These are phyloP conservation scores for Vigna radiata DNA, from an alignment of 306 rosid species.

Conservation along the genomic window DNA sequence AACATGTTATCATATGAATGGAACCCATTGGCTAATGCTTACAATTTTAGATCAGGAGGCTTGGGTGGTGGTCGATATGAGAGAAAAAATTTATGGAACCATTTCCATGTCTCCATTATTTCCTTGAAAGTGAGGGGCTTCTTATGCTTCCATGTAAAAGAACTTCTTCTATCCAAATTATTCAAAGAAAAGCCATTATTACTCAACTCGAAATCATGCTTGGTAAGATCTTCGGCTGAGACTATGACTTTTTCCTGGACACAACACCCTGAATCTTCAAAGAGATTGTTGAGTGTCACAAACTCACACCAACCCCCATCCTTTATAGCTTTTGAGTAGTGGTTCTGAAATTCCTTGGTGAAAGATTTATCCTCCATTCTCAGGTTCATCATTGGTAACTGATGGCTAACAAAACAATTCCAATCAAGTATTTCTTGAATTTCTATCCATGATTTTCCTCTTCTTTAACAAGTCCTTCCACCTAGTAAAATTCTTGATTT, in stretches of 20 bases:
- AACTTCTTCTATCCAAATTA: constrained; percentile 62
- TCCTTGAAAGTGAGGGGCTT: constrained; percentile 94
- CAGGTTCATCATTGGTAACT: constrained; percentile 93
- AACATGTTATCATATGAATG: no score
- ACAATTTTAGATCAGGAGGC: no score
- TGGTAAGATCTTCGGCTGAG: constrained; percentile 88
- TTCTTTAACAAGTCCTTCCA: no score
- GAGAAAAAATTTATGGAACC: constrained; percentile 93
- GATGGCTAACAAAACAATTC: constrained; percentile 99
- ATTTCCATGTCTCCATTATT: constrained; percentile 97
- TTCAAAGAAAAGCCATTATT: constrained; percentile 60
- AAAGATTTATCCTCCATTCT: constrained; percentile 93
- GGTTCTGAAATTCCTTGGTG: constrained; percentile 97
- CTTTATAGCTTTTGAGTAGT: constrained; percentile 98
- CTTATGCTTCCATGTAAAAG: constrained; percentile 99
- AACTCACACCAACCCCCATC: constrained; percentile 99
- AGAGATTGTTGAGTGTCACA: constrained; percentile 97
- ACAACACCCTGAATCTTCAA: constrained; percentile 98
- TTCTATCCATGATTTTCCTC: no score
- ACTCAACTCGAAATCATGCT: constrained; percentile 63
- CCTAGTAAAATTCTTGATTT: no score
- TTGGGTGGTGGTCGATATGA: no score
- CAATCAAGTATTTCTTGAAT: constrained; percentile 12
- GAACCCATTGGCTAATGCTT: no score
- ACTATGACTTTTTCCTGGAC: constrained; percentile 92